Base-by-base conservation (phyloP, 805 yeast genomes). In the Cyberlindnera nakhonratchasimensis region DNA sequence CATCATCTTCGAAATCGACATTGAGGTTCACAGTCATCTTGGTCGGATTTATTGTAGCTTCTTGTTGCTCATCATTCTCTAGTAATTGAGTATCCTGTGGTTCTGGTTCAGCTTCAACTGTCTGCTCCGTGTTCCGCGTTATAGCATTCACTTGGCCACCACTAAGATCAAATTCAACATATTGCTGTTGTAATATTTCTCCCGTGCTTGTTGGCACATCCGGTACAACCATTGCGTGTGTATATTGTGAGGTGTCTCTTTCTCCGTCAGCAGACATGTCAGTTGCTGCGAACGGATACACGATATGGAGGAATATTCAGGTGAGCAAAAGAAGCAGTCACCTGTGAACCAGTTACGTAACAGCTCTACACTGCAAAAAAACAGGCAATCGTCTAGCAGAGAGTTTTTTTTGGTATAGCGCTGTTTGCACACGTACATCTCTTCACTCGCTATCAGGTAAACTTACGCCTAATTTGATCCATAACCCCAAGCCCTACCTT, bases 121-220 rank as follows among this genome's bases (percentile, higher is more conserved):
- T 5, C 17, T 4, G 16, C 11, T 25, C 36, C 7, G 28, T 4
- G 12, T 30, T 29, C 10, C 43, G 40, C 3, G 43, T 18, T 4
- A 39, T 35, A 13, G 37, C 23, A 17, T 34, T 38, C 18, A 40
- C 46, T 2, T 21, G 6, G 11, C 38, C 40, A 2, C 48, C 45
- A 26, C 61, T 60, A 6, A 66, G 50, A 29, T 59, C 55, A 53
- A 69, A 69, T 52, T 66, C 72, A 28, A 67, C 60, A 40, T 53
- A 62, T 17, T 29, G 32, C 4, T 36, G 28, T 12, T 10, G n/a
- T 6, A 3, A 16, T 55, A 61, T 28, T 51, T 19, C 23, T 19
- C 22, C 29, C 13, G 14, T 4, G 23, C 29, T 16, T n/a, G 23
- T 37, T 6, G 17, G 23, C 12, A 8, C 16, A 5, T 22, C 34